A percentile compares a stretch with the other conserved stretches of the same genome.
Evolutionary conservation across 345 rosid species (phyloP).

Genomic region (Anacardium occidentale): DNA sequence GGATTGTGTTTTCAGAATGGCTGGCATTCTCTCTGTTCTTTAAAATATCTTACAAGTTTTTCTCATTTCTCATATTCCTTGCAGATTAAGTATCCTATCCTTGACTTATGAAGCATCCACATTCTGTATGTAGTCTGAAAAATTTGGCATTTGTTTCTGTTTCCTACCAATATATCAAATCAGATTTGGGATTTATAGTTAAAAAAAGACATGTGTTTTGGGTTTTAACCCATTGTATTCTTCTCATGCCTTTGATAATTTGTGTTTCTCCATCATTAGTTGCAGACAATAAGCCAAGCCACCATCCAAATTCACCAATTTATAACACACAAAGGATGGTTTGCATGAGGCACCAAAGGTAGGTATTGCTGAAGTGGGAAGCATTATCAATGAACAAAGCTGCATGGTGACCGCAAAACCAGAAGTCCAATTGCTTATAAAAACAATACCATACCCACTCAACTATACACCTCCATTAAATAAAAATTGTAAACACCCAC

Average conservation of each 20-base stretch:
- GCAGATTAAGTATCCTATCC: constrained; percentile 1
- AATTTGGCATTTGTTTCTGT: background rate
- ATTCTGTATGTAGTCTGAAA: constrained; percentile 16
- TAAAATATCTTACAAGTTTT: constrained; percentile 2
- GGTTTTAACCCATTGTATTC: background rate
- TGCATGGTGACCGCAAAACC: constrained; percentile 24
- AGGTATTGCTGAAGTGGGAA: constrained; percentile 27
- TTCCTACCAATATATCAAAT: background rate
- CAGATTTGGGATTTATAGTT: background rate
- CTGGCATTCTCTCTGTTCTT: constrained; percentile 20
- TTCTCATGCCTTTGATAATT: background rate
- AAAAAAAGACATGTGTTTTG: background rate
- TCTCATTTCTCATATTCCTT: constrained; percentile 2
- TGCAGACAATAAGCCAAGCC: background rate
- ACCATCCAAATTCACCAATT: background rate
- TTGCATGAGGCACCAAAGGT: background rate
- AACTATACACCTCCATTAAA: background rate
- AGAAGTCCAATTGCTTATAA: constrained; percentile 21
- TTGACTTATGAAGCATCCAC: constrained; percentile 10
- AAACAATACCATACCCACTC: constrained; percentile 24
- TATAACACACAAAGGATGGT: background rate
- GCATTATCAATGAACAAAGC: constrained; percentile 30
- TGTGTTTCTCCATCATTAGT: background rate
- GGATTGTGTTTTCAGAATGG: constrained; percentile 36
- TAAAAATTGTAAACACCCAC: background rate